Conservation (phyloP, 2,329 filamentous ascomycete species). For the Westerdykella ornata region DNA sequence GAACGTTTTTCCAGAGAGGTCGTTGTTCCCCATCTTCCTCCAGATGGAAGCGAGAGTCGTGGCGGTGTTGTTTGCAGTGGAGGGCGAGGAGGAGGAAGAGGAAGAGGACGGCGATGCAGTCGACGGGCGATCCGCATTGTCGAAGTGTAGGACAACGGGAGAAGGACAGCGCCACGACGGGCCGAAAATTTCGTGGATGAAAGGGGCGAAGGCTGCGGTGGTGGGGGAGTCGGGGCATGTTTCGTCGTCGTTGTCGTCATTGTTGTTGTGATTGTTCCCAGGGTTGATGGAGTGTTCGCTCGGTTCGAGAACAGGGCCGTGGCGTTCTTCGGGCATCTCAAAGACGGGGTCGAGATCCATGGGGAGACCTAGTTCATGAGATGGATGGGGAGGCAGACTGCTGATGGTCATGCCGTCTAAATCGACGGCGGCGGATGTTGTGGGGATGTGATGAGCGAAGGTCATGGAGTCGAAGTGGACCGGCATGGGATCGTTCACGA, state of each 20-base stretch:
- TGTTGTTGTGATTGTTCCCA: too few relatives aligned
- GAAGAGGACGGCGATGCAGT: too few relatives aligned
- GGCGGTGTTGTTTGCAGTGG: slow-evolving; percentile 1
- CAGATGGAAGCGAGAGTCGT: slow-evolving; percentile 19
- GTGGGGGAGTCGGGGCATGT: slow-evolving; percentile 12
- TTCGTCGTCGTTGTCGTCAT: neutral
- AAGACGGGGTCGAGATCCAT: slow-evolving; percentile 13
- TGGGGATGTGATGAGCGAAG: slow-evolving; percentile 5
- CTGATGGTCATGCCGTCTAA: slow-evolving; percentile 30
- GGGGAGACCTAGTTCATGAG: slow-evolving; percentile 7
- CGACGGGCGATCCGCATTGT: slow-evolving; percentile 9
- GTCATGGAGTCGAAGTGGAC: slow-evolving; percentile 13
- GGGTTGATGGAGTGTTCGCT: too few relatives aligned
- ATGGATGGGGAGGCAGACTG: slow-evolving; percentile 5
- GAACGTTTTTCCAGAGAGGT: slow-evolving; percentile 27
- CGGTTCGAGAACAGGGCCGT: slow-evolving; percentile 7
- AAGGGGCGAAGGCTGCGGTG: slow-evolving; percentile 23
- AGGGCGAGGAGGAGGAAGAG: neutral
- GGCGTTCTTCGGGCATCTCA: slow-evolving; percentile 9
- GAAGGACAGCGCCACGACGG: slow-evolving; percentile 24
- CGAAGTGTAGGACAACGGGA: slow-evolving; percentile 27
- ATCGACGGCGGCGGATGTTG: slow-evolving; percentile 15
- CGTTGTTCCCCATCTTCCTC: slow-evolving; percentile 26
- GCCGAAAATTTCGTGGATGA: slow-evolving; percentile 31
- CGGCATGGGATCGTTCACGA: slow-evolving; percentile 3